phyloP scores from a whole-genome alignment of 2,329 filamentous ascomycete species.

The Dactylellina haptotyla region DNA sequence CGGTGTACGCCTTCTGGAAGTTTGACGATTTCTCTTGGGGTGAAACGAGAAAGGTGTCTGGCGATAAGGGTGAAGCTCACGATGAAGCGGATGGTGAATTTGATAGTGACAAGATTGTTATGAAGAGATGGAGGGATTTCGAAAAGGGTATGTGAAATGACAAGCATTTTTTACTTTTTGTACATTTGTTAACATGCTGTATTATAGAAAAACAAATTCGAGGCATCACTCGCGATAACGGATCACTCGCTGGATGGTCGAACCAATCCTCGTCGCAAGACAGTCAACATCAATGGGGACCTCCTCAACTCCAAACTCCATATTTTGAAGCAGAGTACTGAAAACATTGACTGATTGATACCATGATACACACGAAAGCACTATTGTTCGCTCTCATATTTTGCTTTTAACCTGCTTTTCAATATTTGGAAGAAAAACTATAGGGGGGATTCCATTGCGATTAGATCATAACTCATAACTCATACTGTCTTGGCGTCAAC shows the following conservation, averaged over 20 bases:
- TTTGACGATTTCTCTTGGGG: slow-evolving; percentile 99
- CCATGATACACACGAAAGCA: slow-evolving; percentile 54
- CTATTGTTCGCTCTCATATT: slow-evolving; percentile 47
- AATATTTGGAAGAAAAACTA: slow-evolving; percentile 39
- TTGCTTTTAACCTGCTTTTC: slow-evolving; percentile 50
- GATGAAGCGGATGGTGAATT: slow-evolving; percentile 90
- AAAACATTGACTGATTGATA: slow-evolving; percentile 38
- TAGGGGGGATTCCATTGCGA: slow-evolving; percentile 42
- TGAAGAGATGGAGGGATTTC: slow-evolving; percentile 99
- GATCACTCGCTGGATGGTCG: slow-evolving; percentile 51
- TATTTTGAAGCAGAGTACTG: slow-evolving; percentile 54
- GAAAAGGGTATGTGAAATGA: slow-evolving; percentile 71
- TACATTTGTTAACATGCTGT: background rate
- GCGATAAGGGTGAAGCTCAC: slow-evolving; percentile 64
- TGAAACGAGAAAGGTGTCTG: slow-evolving; percentile 93
- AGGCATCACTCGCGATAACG: slow-evolving; percentile 37
- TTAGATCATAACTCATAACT: slow-evolving; percentile 48
- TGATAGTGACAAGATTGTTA: slow-evolving; percentile 97
- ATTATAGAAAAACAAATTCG: slow-evolving; percentile 50
- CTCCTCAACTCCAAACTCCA: slow-evolving; percentile 50
- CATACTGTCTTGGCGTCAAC: slow-evolving; percentile 53
- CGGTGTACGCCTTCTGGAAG: slow-evolving; percentile 97
- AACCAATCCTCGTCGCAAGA: slow-evolving; percentile 54
- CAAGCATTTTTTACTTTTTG: too few relatives aligned
- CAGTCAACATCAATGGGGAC: slow-evolving; percentile 51